Evolutionary conservation across 169 alveolate genomes (phyloP), one percentile per base, ranked within the genome.

Genomic region (Theileria parva): DNA sequence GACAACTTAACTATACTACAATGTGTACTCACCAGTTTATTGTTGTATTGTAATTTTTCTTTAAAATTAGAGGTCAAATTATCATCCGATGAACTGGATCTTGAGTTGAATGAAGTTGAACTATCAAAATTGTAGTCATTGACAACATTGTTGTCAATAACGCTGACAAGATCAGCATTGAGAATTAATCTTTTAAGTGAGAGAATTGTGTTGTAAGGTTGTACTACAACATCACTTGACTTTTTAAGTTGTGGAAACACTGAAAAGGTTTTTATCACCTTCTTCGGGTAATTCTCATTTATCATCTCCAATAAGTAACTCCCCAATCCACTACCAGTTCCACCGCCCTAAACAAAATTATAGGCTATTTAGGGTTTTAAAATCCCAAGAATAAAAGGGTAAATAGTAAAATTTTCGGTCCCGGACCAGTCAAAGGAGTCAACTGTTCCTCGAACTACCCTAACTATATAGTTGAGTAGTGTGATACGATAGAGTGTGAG

Each of bases 291-390:
- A 75, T 95, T 92, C 78, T 98, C 99, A 86, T 96, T 96, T 44
- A 98, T 91, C 80, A 92, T 91, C 78, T 98, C 99, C 64, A 98
- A 85, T 55, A 98, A 78, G 86, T 96, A 98, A 73, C 99, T 95
- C 2, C 99, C 99, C 95, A 98, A 93, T 3, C 99, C 99, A 59
- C 99, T 95, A 7, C 99, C 99, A n/a, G 99, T 98, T 53, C 99
- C 99, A 53, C 99, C 99, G 9, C 98, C 97, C 86, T 89, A 76
- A 11, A 28, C 19, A 30, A 21, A 27, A 2, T 32, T 2, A 32
- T 32, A 32, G 37, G 37, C 1, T 32, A 32, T 2, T 32, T 32
- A 32, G 37, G 37, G 37, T 32, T n/a, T n/a, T n/a, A n/a, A n/a
- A n/a, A n/a, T n/a, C n/a, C n/a, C n/a, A n/a, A n/a, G n/a, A n/a